These are phyloP conservation scores for Sarcodon sp. DNA, from an alignment of 768 basidiomycete species.

Conservation along the genomic window DNA sequence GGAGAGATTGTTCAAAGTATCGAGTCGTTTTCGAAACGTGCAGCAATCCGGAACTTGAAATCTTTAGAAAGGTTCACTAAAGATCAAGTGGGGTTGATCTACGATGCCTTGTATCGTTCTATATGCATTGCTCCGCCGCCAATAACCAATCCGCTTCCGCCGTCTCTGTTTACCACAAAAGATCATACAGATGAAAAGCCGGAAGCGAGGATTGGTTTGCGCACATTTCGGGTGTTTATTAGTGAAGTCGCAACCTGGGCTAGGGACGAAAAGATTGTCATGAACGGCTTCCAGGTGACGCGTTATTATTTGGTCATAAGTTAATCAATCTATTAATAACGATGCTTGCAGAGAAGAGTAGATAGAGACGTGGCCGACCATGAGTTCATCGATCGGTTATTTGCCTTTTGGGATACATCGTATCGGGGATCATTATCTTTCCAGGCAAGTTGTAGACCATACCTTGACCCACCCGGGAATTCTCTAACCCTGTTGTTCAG, in stretches of 20 bases:
- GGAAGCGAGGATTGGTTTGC: slow-evolving; percentile 80
- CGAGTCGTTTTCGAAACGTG: slow-evolving; percentile 88
- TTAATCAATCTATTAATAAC: slow-evolving; percentile 1
- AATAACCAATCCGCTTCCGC: slow-evolving; percentile 35
- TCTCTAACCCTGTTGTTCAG: slow-evolving; percentile 14
- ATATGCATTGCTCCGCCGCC: slow-evolving; percentile 36
- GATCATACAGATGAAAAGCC: slow-evolving; percentile 58
- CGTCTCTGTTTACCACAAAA: slow-evolving; percentile 38
- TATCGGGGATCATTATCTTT: slow-evolving; percentile 78
- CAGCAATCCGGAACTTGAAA: slow-evolving; percentile 79
- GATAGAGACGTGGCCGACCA: slow-evolving; percentile 92
- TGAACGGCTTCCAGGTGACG: slow-evolving; percentile 79
- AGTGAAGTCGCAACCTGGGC: slow-evolving; percentile 95
- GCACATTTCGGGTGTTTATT: slow-evolving; percentile 81
- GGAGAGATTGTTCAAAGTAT: slow-evolving; percentile 87
- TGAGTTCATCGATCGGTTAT: slow-evolving; percentile 86
- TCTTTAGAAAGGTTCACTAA: slow-evolving; percentile 72
- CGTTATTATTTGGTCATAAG: background rate
- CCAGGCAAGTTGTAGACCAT: slow-evolving; percentile 39
- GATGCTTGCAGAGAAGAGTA: slow-evolving; percentile 53
- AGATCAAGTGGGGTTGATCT: slow-evolving; percentile 81
- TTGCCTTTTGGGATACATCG: slow-evolving; percentile 88
- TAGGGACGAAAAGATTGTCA: slow-evolving; percentile 81
- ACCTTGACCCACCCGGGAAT: background rate
- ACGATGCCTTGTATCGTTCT: slow-evolving; percentile 82